Evolutionary conservation across 2,329 filamentous ascomycete species (phyloP).

Genomic region (Arthroderma sp.): DNA sequence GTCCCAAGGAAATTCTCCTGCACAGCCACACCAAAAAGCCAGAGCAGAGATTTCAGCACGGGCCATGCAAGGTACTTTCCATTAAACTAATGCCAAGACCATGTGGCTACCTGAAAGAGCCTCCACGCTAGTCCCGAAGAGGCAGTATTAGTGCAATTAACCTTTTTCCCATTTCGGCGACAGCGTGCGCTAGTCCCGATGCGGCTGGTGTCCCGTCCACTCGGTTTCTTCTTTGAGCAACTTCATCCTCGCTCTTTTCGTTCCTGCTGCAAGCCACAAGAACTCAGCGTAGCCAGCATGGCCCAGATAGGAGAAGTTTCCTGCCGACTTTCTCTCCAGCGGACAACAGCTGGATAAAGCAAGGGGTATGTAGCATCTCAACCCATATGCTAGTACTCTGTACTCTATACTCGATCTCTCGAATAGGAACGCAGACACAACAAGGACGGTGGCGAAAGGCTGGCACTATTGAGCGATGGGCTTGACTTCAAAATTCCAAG

Average conservation of each 20-base stretch:
- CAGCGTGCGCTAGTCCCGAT: neutral
- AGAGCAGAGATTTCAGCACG: conserved; percentile 3
- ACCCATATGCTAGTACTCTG: too few species aligned
- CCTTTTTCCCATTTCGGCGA: neutral
- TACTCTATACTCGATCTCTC: too few species aligned
- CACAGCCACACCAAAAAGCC: conserved; percentile 1
- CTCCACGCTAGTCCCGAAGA: neutral
- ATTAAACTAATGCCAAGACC: conserved; percentile 3
- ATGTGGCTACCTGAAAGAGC: conserved; percentile 5
- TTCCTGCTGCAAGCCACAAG: neutral
- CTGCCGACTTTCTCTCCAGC: too few species aligned
- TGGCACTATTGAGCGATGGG: neutral
- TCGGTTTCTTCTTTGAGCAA: neutral
- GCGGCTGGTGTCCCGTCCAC: neutral
- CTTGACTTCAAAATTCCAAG: neutral
- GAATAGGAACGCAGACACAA: too few species aligned
- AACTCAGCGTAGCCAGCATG: neutral
- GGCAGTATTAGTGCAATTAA: neutral
- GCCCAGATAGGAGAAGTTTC: neutral
- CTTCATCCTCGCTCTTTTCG: neutral
- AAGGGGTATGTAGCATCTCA: too few species aligned
- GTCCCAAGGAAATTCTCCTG: neutral
- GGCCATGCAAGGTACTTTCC: conserved; percentile 2
- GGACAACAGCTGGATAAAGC: too few species aligned
- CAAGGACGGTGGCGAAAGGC: neutral